phyloP scores from a whole-genome alignment of 257 asterid genomes.

The Lycium barbarum region DNA sequence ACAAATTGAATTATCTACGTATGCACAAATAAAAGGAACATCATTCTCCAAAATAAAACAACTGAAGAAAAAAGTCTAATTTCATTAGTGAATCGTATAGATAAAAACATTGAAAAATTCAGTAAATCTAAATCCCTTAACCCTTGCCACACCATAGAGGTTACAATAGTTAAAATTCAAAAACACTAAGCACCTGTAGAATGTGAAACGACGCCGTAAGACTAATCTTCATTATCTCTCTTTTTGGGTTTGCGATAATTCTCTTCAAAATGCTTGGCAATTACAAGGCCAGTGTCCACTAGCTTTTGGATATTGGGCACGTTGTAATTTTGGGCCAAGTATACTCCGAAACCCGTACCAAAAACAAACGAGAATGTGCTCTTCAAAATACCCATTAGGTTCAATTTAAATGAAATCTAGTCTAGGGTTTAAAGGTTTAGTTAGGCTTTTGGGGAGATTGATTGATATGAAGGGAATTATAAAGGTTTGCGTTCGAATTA shows the following conservation, averaged over 20 bases:
- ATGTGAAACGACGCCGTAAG: neutral
- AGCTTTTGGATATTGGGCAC: conserved; percentile 76
- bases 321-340: conserved; percentile 83
- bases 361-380: conserved; percentile 59
- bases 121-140: neutral
- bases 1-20: neutral
- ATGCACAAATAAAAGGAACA: neutral
- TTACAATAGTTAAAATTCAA: conserved; percentile 14
- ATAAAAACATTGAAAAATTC: neutral
- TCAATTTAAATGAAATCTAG: neutral
- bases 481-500: no score
- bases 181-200: conserved; percentile 31
- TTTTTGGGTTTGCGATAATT: conserved; percentile 80
- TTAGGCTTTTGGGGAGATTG: neutral
- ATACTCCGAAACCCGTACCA: conserved; percentile 70
- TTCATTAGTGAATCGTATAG: neutral
- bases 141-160: neutral
- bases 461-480: neutral
- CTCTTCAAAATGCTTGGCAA: conserved; percentile 71
- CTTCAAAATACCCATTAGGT: conserved; percentile 49
- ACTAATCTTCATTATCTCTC: conserved; percentile 50
- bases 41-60: neutral
- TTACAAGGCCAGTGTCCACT: conserved; percentile 50
- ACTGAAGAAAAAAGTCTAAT: neutral
- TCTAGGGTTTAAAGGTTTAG: neutral